These are phyloP conservation scores for Mortierella sp. DNA, from an alignment of 371 early-diverging fungal genomes.

Conservation along the genomic window DNA sequence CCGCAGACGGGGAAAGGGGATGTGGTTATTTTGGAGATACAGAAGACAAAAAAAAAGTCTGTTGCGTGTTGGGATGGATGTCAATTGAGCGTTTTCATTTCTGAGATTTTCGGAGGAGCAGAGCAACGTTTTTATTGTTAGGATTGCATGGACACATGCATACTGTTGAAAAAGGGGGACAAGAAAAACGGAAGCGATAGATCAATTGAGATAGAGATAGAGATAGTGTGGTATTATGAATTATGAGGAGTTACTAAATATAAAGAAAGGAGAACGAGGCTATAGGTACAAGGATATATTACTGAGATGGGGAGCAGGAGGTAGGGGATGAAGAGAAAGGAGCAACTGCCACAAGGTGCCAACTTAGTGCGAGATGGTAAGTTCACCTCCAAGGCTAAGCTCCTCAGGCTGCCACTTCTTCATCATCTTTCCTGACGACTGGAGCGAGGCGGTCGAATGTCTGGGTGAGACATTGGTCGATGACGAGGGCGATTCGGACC, in stretches of 20 bases:
- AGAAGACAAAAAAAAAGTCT: neutral
- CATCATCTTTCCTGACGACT: neutral
- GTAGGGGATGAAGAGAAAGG: neutral
- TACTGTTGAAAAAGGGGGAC: neutral
- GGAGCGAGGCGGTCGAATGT: slow-evolving; percentile 39
- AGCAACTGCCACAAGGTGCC: neutral
- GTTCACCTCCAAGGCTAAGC: slow-evolving; percentile 9
- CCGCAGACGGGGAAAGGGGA: neutral
- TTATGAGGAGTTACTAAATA: neutral
- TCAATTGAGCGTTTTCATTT: too few species aligned
- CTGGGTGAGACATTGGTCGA: slow-evolving; percentile 41
- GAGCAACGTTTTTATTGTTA: neutral
- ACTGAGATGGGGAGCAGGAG: neutral
- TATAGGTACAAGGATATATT: slow-evolving; percentile 11
- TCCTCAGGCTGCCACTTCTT: slow-evolving; percentile 3
- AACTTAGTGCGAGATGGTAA: neutral
- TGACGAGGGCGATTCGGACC: slow-evolving; percentile 20
- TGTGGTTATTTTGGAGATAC: neutral
- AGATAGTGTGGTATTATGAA: neutral
- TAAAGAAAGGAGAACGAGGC: neutral
- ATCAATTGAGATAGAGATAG: neutral
- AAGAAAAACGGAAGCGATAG: neutral
- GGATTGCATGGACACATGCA: neutral
- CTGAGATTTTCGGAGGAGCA: neutral
- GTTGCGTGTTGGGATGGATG: neutral